phyloP scores from a whole-genome alignment of 208 protist species.

The Strigomonas culicis region DNA sequence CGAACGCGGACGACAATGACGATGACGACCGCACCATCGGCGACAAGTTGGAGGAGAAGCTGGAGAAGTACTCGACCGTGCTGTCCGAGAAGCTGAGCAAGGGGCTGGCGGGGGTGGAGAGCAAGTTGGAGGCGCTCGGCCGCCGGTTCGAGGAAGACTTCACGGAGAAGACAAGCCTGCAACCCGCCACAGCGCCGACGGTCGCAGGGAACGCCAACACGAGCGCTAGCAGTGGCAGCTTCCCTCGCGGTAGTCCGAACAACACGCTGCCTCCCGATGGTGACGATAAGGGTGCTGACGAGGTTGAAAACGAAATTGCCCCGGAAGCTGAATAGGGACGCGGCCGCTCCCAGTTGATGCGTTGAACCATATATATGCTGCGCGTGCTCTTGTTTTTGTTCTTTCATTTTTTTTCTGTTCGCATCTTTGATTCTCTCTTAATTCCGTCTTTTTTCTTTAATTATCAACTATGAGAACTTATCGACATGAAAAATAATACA shows the following conservation, averaged over 20 bases:
- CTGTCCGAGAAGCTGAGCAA: no score
- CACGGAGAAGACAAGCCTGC: no score
- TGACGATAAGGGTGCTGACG: no score
- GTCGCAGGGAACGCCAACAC: not conserved
- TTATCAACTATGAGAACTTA: not conserved
- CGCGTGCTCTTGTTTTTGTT: not conserved
- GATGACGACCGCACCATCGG: not conserved
- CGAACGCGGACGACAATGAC: not conserved
- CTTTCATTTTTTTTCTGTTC: not conserved
- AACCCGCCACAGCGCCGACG: not conserved
- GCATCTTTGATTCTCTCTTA: conserved; percentile 6
- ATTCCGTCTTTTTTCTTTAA: not conserved
- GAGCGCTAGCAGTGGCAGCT: not conserved
- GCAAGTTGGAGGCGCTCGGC: no score
- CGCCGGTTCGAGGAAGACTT: no score
- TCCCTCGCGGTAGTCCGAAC: not conserved
- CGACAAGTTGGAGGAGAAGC: no score
- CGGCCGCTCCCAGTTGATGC: no score
- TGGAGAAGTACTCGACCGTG: no score
- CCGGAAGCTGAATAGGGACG: not conserved
- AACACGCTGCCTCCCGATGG: no score
- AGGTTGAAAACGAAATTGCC: not conserved
- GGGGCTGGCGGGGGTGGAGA: no score
- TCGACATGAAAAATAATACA: not conserved
- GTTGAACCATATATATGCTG: not conserved